Evolutionary conservation across 345 rosid genomes (phyloP), one percentile per base, ranked within the genome.

Genomic region (Salix suchowensis): DNA sequence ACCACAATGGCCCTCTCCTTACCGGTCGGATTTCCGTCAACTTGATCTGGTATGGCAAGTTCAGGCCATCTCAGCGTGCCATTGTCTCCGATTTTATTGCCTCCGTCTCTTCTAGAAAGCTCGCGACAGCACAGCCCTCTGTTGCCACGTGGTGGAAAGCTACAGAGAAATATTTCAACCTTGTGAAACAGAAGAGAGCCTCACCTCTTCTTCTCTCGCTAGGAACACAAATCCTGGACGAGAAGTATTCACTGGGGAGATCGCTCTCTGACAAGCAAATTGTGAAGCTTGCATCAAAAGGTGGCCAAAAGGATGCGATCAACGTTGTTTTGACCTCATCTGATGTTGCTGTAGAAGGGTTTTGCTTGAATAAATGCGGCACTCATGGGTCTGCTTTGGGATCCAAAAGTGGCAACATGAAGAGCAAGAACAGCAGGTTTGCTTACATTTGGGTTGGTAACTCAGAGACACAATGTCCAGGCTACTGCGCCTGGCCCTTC

Each of bases 371-470:
- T 40, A 68, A 39, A 15, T 81, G 84, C 18, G 84, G 84, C 1
- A 73, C 78, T 13, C 84, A 81, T 4, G 36, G 36, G 36, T 34
- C 36, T 34, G 36, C 36, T 34, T 34, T 34, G 36, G 36, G 36
- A 34, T 34, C 36, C 36, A 34, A 34, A 34, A 34, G 36, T 34
- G 36, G 36, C 36, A 34, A 34, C 36, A 32, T 32, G 34, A 32
- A 32, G 34, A 32, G 34, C 34, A 34, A 34, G 36, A 34, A 34
- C 36, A 34, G 36, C 36, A 34, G 36, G 36, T 34, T 81, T 52
- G 80, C 84, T 24, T 81, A 77, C 78, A 81, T 81, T 5, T 81
- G 84, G 84, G 84, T 81, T 9, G 84, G 84, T 5, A 81, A 81
- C 58, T 77, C 84, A 2, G 84, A 77, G 75, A 77, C 60, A 1